These are phyloP conservation scores for Micractinium conductrix DNA, from an alignment of 139 green algal species.

Conservation along the genomic window DNA sequence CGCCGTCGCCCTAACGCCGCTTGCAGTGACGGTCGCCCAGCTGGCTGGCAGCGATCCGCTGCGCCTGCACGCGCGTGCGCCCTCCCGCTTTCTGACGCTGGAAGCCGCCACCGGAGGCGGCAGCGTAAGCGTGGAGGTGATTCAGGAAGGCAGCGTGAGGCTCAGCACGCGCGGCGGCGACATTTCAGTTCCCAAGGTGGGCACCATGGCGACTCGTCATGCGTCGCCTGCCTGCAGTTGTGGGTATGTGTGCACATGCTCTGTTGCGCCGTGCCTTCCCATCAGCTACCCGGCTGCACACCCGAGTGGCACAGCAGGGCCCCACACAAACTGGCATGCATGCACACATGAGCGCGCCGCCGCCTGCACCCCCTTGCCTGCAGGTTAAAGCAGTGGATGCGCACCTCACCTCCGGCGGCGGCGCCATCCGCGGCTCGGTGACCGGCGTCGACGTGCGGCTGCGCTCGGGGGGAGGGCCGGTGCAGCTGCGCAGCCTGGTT, in stretches of 20 bases:
- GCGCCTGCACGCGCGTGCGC: neutral
- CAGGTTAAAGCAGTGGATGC: conserved; percentile 25
- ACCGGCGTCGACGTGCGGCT: conserved; percentile 16
- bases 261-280: neutral
- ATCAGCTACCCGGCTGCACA: neutral
- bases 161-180: conserved; percentile 20
- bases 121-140: conserved; percentile 13
- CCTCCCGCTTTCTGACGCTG: conserved; percentile 8
- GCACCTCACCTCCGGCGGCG: conserved; percentile 19
- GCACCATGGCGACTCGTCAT: no score
- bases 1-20: neutral
- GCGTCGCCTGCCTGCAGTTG: no score
- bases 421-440: conserved; percentile 9
- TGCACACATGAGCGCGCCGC: no score
- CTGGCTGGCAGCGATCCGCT: neutral
- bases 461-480: conserved; percentile 5
- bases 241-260: neutral
- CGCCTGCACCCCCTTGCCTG: no score
- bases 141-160: conserved; percentile 27
- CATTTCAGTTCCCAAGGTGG: conserved; percentile 31
- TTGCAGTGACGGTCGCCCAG: conserved; percentile 16
- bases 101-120: neutral
- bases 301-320: no score
- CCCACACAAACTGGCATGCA: no score
- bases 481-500: conserved; percentile 25